Evolutionary conservation across 1,284 basidiomycete species (phyloP).

Genomic region (Hortiboletus rubellus): DNA sequence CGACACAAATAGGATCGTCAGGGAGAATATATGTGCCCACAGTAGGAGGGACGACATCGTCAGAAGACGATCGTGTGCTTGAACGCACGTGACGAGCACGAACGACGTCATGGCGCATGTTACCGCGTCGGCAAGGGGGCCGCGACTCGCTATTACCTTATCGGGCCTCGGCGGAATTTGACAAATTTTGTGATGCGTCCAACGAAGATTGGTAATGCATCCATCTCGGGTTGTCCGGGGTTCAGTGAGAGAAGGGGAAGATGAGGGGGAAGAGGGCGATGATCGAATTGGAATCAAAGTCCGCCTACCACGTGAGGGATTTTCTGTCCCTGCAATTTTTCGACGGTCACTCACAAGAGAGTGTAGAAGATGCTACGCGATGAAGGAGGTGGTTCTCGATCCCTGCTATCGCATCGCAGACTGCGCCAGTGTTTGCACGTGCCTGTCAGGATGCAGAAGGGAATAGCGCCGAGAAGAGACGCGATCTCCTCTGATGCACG

Average conservation of each 20-base stretch:
- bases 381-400: conserved; percentile 68
- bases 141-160: too few relatives aligned
- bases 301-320: neutral
- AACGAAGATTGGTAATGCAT: too few relatives aligned
- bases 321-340: neutral
- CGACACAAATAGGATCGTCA: too few relatives aligned
- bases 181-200: too few relatives aligned
- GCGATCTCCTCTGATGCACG: conserved; percentile 19
- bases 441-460: conserved; percentile 32
- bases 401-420: conserved; percentile 71
- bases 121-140: too few relatives aligned
- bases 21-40: too few relatives aligned
- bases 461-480: conserved; percentile 16
- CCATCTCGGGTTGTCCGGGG: too few relatives aligned
- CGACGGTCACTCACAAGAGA: conserved; percentile 11
- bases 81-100: too few relatives aligned
- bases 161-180: too few relatives aligned
- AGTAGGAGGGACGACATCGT: too few relatives aligned
- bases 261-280: conserved; percentile 26
- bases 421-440: conserved; percentile 65
- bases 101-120: too few relatives aligned
- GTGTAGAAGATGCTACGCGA: conserved; percentile 53
- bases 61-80: too few relatives aligned
- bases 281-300: conserved; percentile 5
- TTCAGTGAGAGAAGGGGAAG: conserved; percentile 32